A percentile compares a stretch with the other conserved stretches of the same genome.
Conservation (phyloP, 371 early-diverging fungal genomes). For the Mucor indicus region DNA sequence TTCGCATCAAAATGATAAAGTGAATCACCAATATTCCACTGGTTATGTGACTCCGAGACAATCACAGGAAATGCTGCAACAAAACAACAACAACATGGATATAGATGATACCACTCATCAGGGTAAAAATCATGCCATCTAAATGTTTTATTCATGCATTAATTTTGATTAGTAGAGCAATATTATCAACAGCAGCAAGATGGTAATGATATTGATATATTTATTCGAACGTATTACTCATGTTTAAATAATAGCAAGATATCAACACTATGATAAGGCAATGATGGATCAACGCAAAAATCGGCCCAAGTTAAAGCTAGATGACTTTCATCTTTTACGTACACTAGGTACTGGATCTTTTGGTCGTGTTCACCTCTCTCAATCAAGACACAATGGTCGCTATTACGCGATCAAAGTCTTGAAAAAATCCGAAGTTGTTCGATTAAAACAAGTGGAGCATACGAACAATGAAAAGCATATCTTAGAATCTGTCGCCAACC, state of each 20-base stretch:
- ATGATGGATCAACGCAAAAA: conserved; percentile 19
- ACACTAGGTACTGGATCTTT: conserved; percentile 98
- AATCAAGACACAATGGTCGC: conserved; percentile 67
- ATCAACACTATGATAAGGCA: conserved; percentile 13
- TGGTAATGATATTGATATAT: background rate
- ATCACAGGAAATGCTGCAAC: conserved; percentile 17
- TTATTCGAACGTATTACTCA: background rate
- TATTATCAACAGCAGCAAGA: background rate
- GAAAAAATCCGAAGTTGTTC: conserved; percentile 90
- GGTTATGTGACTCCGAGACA: conserved; percentile 25
- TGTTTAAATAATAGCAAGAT: background rate
- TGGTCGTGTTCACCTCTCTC: conserved; percentile 95
- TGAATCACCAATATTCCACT: conserved; percentile 6
- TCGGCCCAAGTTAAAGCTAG: conserved; percentile 57
- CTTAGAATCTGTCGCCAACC: conserved; percentile 78
- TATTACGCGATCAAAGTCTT: conserved; percentile 98
- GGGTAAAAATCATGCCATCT: background rate
- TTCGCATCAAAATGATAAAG: background rate
- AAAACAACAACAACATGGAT: no score
- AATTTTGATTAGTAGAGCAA: background rate
- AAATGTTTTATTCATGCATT: background rate
- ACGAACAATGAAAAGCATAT: conserved; percentile 89
- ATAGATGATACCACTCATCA: conserved; percentile 2
- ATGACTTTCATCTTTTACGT: conserved; percentile 68
- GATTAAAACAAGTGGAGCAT: conserved; percentile 93